Conservation (phyloP, 768 basidiomycete species). For the Boletus rufocinnamomeus region DNA sequence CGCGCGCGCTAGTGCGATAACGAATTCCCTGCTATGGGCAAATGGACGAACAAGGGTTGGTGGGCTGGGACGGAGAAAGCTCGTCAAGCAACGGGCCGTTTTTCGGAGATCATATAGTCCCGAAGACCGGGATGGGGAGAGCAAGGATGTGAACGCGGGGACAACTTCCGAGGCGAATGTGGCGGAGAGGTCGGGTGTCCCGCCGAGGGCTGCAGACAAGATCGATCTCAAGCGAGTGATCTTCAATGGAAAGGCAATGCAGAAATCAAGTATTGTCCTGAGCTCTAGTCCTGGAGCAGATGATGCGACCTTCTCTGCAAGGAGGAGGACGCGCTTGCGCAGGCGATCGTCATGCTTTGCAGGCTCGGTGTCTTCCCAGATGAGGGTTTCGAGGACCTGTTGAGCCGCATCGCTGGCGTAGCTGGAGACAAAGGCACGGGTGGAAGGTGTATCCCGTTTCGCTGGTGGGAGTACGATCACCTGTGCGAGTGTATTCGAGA, state of each 20-base stretch:
- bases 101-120: conserved; percentile 70
- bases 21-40: conserved; percentile 50
- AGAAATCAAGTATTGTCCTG: conserved; percentile 61
- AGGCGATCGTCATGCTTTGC: conserved; percentile 46
- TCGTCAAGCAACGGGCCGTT: conserved; percentile 54
- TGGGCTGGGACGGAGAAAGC: conserved; percentile 55
- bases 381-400: conserved; percentile 52
- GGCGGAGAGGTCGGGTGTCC: conserved; percentile 35
- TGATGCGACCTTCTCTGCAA: conserved; percentile 56
- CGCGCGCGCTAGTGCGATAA: conserved; percentile 55
- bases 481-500: conserved; percentile 51
- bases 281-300: conserved; percentile 46
- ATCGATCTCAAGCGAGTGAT: conserved; percentile 47
- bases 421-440: conserved; percentile 52
- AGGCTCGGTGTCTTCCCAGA: conserved; percentile 49
- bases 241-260: conserved; percentile 55
- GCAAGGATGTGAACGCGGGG: conserved; percentile 52
- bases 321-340: conserved; percentile 48
- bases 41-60: conserved; percentile 53
- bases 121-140: conserved; percentile 44
- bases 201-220: conserved; percentile 41
- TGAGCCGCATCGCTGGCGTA: conserved; percentile 61
- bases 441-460: conserved; percentile 48
- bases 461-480: conserved; percentile 51
- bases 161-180: conserved; percentile 49